Percentiles rank a stretch among this genome's conserved stretches.
These are phyloP conservation scores for Tardiomyces blankii DNA, from an alignment of 1,139 yeast species.

Conservation along the genomic window DNA sequence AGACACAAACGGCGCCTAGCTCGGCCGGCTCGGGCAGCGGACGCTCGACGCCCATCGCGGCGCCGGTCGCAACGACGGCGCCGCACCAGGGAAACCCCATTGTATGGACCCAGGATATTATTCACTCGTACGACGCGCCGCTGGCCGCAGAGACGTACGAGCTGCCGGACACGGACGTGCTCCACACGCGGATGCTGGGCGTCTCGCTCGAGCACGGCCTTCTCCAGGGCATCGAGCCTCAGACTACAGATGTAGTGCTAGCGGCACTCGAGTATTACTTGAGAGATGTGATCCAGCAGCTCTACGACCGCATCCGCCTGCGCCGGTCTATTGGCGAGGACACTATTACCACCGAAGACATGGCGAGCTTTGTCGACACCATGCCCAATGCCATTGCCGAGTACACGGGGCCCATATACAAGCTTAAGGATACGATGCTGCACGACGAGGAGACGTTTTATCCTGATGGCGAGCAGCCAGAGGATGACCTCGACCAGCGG, in stretches of 20 bases:
- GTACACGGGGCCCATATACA: conserved; percentile 21
- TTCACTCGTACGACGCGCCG: conserved; percentile 81
- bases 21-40: not conserved
- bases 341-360: conserved; percentile 18
- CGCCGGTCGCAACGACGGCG: not conserved
- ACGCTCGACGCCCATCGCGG: not conserved
- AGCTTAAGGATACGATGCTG: conserved; percentile 22
- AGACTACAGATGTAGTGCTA: conserved; percentile 64
- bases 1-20: conserved; percentile 15
- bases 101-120: conserved; percentile 82
- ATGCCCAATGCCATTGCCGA: conserved; percentile 25
- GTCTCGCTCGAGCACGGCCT: conserved; percentile 86
- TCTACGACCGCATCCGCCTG: conserved; percentile 54
- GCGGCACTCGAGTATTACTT: conserved; percentile 74
- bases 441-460: conserved; percentile 15
- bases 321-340: conserved; percentile 12
- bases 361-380: conserved; percentile 17
- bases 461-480: conserved; percentile 3
- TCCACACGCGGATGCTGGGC: conserved; percentile 65
- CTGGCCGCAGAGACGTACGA: conserved; percentile 69
- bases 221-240: conserved; percentile 66
- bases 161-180: conserved; percentile 66
- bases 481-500: not conserved
- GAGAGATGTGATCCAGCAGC: conserved; percentile 60
- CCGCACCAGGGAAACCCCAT: conserved; percentile 33